phyloP scores from a whole-genome alignment of 75 land plant species.

The Chamaecyparis obtusa region DNA sequence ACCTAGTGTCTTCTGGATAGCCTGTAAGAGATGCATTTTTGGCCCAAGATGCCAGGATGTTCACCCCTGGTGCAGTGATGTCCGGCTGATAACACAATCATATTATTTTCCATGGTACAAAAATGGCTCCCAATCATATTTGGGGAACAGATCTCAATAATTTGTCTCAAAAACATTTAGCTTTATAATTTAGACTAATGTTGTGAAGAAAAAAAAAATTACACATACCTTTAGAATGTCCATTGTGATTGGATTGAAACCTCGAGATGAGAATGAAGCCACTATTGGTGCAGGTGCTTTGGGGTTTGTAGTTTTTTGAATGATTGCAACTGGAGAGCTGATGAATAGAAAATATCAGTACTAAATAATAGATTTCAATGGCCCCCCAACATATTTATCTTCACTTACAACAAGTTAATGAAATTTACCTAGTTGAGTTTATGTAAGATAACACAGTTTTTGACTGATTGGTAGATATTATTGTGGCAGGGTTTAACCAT shows the following conservation, averaged over 20 bases:
- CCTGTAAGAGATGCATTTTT: slow-evolving; percentile 24
- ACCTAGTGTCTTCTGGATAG: slow-evolving; percentile 10
- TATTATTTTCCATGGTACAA: not conserved
- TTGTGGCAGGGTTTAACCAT: slow-evolving; percentile 5
- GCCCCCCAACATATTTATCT: not conserved
- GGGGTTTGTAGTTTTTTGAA: not conserved
- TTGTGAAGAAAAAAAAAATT: too few species aligned
- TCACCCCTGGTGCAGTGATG: slow-evolving; percentile 62
- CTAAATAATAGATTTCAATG: not conserved
- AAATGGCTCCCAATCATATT: not conserved
- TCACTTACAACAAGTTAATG: too few species aligned
- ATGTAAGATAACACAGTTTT: slow-evolving; percentile 17
- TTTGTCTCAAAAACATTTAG: not conserved
- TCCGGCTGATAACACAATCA: slow-evolving; percentile 42
- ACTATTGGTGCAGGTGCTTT: slow-evolving; percentile 36
- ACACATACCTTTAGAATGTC: slow-evolving; percentile 39
- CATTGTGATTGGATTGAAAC: slow-evolving; percentile 31
- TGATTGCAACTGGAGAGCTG: not conserved
- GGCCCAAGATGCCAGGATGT: slow-evolving; percentile 47
- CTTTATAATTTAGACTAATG: too few species aligned
- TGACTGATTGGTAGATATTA: not conserved
- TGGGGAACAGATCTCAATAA: not conserved
- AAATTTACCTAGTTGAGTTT: slow-evolving; percentile 23
- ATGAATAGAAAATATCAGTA: too few species aligned
- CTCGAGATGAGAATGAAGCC: slow-evolving; percentile 66